A percentile compares a stretch with the other conserved stretches of the same genome.
Evolutionary conservation across 192 early-diverging fungal genomes (phyloP).

Genomic region (Chytriomyces sp.): DNA sequence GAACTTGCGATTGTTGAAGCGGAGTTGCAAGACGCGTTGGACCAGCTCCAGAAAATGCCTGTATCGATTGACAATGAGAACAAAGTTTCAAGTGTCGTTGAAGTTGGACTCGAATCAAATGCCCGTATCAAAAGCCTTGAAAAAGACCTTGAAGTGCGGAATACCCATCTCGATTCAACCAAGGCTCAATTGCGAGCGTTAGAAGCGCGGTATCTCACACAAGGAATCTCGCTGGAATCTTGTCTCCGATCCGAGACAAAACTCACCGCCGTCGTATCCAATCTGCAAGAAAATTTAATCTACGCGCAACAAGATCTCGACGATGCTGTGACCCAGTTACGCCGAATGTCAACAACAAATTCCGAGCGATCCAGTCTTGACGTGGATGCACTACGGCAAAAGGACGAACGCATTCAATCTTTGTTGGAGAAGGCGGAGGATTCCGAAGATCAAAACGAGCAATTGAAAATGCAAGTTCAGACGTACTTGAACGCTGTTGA

Average conservation of each 20-base stretch:
- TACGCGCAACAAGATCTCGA: too few relatives aligned
- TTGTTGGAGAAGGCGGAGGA: background rate
- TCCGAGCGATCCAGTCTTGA: background rate
- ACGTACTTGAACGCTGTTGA: slow-evolving; percentile 3
- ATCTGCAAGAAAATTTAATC: background rate
- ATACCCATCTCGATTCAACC: background rate
- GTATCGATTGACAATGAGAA: too few relatives aligned
- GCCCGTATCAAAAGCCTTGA: background rate
- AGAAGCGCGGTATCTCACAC: background rate
- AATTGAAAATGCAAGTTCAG: background rate
- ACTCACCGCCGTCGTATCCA: background rate
- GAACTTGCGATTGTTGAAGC: too few relatives aligned
- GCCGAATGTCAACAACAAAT: background rate
- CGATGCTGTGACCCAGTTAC: too few relatives aligned
- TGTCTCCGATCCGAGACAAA: background rate
- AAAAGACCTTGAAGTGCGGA: background rate
- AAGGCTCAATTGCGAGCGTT: background rate
- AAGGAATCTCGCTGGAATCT: background rate
- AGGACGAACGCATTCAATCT: slow-evolving; percentile 4
- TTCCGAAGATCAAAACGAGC: slow-evolving; percentile 6
- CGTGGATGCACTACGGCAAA: background rate
- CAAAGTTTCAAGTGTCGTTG: too few relatives aligned
- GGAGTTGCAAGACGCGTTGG: too few relatives aligned
- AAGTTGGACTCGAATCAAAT: too few relatives aligned
- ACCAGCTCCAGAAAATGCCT: too few relatives aligned